phyloP scores from a whole-genome alignment of 1,284 basidiomycete species.

The Trametes versicolor region DNA sequence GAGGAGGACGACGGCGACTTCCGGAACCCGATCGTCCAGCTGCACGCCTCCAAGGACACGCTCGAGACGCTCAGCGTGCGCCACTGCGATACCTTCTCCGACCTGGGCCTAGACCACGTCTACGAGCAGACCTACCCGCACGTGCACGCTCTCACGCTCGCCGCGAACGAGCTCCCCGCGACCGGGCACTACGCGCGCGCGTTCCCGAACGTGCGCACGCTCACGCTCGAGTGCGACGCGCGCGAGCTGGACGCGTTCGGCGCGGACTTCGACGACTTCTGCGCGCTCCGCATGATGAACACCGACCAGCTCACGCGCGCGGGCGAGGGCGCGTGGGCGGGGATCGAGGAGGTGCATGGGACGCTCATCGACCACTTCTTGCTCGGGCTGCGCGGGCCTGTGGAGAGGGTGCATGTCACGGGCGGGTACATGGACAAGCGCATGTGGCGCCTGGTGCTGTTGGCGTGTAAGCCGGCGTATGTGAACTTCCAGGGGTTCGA shows the following conservation, averaged over 20 bases:
- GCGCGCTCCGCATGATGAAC: background rate
- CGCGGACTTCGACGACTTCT: background rate
- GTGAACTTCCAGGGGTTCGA: conserved; percentile 9
- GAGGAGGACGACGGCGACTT: conserved; percentile 1
- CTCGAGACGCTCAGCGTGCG: background rate
- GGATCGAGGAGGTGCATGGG: background rate
- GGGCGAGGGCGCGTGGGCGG: conserved; percentile 3
- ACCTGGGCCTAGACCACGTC: conserved; percentile 34
- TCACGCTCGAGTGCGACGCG: background rate
- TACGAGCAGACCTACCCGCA: conserved; percentile 13
- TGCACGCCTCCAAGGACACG: conserved; percentile 9
- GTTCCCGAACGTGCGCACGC: conserved; percentile 13
- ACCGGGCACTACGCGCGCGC: conserved; percentile 19
- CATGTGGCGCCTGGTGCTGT: conserved; percentile 14
- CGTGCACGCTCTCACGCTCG: conserved; percentile 4
- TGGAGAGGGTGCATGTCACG: conserved; percentile 4
- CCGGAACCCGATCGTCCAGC: conserved; percentile 14
- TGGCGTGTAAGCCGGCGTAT: conserved; percentile 4
- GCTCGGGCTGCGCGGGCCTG: background rate
- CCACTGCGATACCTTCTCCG: conserved; percentile 18
- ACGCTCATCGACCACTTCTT: background rate
- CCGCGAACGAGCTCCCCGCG: conserved; percentile 12
- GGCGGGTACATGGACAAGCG: conserved; percentile 12
- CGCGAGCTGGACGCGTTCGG: background rate
- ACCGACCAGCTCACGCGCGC: too few relatives aligned